phyloP scores from a whole-genome alignment of 1,284 basidiomycete genomes.

The Ganoderma lingzhi region DNA sequence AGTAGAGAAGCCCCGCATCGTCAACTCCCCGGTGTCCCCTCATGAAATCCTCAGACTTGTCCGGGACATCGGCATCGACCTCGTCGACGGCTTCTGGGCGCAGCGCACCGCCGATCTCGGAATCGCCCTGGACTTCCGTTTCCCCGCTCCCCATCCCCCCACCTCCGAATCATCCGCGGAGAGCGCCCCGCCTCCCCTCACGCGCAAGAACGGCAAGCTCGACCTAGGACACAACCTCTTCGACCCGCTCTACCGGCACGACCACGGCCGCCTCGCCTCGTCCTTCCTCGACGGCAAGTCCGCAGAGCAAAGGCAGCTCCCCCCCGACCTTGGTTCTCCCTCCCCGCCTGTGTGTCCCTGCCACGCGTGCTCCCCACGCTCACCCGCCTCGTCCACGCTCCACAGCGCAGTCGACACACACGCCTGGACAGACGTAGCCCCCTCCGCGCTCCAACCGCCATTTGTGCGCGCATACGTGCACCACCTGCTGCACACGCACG shows the following conservation, averaged over 20 bases:
- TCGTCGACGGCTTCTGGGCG: conserved; percentile 79
- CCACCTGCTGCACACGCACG: conserved; percentile 85
- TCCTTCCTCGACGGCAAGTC: conserved; percentile 44
- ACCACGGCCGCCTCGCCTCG: conserved; percentile 64
- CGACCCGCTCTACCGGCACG: conserved; percentile 58
- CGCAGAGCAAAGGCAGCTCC: background rate
- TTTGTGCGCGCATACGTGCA: conserved; percentile 81
- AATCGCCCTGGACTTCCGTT: conserved; percentile 78
- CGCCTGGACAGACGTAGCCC: conserved; percentile 20
- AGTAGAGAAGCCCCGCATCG: conserved; percentile 63
- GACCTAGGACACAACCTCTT: conserved; percentile 80
- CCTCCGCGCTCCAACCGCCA: conserved; percentile 41
- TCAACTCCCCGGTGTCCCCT: conserved; percentile 66
- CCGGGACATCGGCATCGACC: conserved; percentile 70
- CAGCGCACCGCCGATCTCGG: conserved; percentile 71
- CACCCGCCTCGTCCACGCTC: conserved; percentile 47
- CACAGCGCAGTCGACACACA: conserved; percentile 59
- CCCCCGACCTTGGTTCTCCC: background rate
- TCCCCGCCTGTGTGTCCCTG: conserved; percentile 57
- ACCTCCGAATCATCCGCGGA: background rate
- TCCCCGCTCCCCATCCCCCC: conserved; percentile 55
- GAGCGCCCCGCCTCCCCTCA: conserved; percentile 20
- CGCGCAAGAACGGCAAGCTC: conserved; percentile 39
- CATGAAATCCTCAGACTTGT: conserved; percentile 78
- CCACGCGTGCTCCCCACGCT: conserved; percentile 66